Conservation (phyloP, 345 rosid species). For the Brassica juncea region DNA sequence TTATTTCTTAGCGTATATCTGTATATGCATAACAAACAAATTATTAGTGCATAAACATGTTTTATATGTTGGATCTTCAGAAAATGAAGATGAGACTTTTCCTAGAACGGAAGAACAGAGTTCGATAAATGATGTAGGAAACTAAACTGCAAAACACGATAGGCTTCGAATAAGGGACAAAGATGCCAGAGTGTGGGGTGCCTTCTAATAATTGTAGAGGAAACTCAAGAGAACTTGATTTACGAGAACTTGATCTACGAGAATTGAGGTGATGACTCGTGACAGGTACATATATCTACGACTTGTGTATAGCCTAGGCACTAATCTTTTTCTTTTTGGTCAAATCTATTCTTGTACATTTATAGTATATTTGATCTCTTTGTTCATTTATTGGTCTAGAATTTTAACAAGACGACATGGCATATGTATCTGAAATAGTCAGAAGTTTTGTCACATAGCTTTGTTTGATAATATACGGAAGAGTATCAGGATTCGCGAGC, state of each 20-base stretch:
- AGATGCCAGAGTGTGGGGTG: slow-evolving; percentile 36
- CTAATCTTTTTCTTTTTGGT: neutral
- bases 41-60: neutral
- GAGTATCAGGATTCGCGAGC: neutral
- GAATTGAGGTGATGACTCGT: slow-evolving; percentile 32
- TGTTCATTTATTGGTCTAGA: neutral
- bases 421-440: neutral
- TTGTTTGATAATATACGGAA: neutral
- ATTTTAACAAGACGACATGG: slow-evolving; percentile 8
- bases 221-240: slow-evolving; percentile 27
- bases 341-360: neutral
- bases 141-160: slow-evolving; percentile 12
- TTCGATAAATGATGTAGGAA: slow-evolving; percentile 30
- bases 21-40: neutral
- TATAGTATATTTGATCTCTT: slow-evolving; percentile 7
- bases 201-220: slow-evolving; percentile 35
- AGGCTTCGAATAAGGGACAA: slow-evolving; percentile 33
- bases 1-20: neutral
- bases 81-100: slow-evolving; percentile 18
- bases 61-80: neutral
- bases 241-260: neutral
- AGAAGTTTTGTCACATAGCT: neutral
- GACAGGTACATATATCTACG: slow-evolving; percentile 9
- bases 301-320: slow-evolving; percentile 27
- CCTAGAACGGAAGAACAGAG: slow-evolving; percentile 29